These are phyloP conservation scores for Gossypium thurberi DNA, from an alignment of 345 rosid genomes.

Conservation along the genomic window DNA sequence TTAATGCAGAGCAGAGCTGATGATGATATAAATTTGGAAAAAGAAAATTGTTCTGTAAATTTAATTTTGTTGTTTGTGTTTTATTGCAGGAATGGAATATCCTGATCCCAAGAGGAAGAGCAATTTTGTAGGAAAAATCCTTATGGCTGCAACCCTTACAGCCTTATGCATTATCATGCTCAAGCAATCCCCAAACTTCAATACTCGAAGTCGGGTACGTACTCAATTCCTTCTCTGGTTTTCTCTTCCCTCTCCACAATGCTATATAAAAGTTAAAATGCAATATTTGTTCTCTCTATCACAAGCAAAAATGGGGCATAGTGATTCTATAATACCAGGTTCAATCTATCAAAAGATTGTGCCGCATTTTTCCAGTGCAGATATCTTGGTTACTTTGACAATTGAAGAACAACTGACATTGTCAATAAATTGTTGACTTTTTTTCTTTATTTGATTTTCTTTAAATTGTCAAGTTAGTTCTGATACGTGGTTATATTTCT, in stretches of 20 bases:
- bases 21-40: not conserved
- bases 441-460: not conserved
- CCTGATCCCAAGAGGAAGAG: slow-evolving; percentile 75
- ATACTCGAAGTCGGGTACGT: slow-evolving; percentile 53
- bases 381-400: not conserved
- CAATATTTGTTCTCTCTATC: not conserved
- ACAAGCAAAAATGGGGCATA: not conserved
- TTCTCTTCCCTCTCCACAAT: not conserved
- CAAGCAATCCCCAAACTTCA: slow-evolving; percentile 71
- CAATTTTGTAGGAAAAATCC: slow-evolving; percentile 59
- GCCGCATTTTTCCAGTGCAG: not conserved
- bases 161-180: slow-evolving; percentile 82
- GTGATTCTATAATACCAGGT: not conserved
- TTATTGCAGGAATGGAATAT: slow-evolving; percentile 71
- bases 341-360: not conserved
- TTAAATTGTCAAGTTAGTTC: not conserved
- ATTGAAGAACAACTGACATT: not conserved
- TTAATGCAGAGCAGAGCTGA: not conserved
- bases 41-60: not conserved
- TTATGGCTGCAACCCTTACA: slow-evolving; percentile 72
- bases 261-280: not conserved
- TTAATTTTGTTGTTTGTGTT: not conserved
- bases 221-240: not conserved
- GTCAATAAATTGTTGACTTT: not conserved
- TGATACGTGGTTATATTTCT: not conserved